Percentiles rank a stretch among this genome's conserved stretches.
These are phyloP conservation scores for Tylopilus subfusipes DNA, from an alignment of 768 basidiomycete genomes.

Conservation along the genomic window DNA sequence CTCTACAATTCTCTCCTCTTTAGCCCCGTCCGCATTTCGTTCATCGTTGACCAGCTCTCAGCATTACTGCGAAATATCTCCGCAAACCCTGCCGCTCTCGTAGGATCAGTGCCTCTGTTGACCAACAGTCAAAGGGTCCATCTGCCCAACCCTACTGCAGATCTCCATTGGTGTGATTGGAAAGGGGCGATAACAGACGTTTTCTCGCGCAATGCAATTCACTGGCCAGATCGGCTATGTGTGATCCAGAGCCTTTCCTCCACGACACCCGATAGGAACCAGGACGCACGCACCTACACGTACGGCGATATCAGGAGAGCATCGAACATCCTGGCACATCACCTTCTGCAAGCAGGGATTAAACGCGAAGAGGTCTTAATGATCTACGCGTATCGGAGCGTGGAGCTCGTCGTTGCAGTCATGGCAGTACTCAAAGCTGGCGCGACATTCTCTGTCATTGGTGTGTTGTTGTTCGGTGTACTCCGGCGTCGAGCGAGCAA, in stretches of 20 bases:
- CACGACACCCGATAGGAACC: slow-evolving; percentile 34
- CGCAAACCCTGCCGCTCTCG: slow-evolving; percentile 58
- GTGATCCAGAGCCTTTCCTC: slow-evolving; percentile 75
- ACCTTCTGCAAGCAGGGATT: slow-evolving; percentile 80
- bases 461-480: slow-evolving; percentile 41
- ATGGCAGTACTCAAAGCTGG: slow-evolving; percentile 96
- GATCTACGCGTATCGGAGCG: slow-evolving; percentile 94
- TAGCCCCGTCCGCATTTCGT: slow-evolving; percentile 68
- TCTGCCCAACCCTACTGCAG: slow-evolving; percentile 80
- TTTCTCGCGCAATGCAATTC: slow-evolving; percentile 82
- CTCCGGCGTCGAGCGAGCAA: not conserved
- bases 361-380: slow-evolving; percentile 95
- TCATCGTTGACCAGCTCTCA: slow-evolving; percentile 83
- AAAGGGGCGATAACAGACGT: slow-evolving; percentile 96
- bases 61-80: slow-evolving; percentile 71
- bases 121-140: slow-evolving; percentile 64
- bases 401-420: slow-evolving; percentile 94
- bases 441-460: slow-evolving; percentile 95
- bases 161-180: slow-evolving; percentile 96
- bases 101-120: slow-evolving; percentile 79
- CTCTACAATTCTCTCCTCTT: slow-evolving; percentile 96
- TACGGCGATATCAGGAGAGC: slow-evolving; percentile 82
- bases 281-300: slow-evolving; percentile 61
- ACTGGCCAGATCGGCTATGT: slow-evolving; percentile 79
- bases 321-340: slow-evolving; percentile 86